A percentile compares a stretch with the other conserved stretches of the same genome.
Conservation (phyloP, 2,329 filamentous ascomycete genomes). For the Zymoseptoria tritici region DNA sequence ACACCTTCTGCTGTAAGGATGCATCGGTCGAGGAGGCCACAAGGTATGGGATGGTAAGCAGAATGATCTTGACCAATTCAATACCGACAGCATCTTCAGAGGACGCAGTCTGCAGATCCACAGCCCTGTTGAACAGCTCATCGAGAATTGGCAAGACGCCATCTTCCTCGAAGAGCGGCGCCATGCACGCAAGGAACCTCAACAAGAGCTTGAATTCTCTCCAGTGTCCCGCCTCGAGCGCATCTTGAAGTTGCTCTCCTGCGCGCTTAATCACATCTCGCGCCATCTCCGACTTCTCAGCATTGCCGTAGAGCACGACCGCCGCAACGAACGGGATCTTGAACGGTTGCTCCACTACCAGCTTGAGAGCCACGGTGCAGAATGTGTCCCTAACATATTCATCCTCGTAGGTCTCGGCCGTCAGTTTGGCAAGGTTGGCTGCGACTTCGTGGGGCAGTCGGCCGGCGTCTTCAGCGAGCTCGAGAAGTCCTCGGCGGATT, state of each 20-base stretch:
- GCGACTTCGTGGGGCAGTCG: slow-evolving; percentile 74
- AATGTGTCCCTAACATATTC: slow-evolving; percentile 68
- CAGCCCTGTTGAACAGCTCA: slow-evolving; percentile 85
- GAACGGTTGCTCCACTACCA: slow-evolving; percentile 86
- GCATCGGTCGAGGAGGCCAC: slow-evolving; percentile 62
- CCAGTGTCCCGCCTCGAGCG: slow-evolving; percentile 70
- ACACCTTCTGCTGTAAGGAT: slow-evolving; percentile 64
- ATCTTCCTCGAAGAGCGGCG: slow-evolving; percentile 70
- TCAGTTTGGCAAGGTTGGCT: slow-evolving; percentile 62
- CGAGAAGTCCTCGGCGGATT: slow-evolving; percentile 69
- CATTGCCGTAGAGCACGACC: slow-evolving; percentile 72
- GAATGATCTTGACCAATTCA: slow-evolving; percentile 92
- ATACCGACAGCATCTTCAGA: slow-evolving; percentile 75
- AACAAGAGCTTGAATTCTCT: slow-evolving; percentile 83
- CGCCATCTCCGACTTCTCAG: slow-evolving; percentile 66
- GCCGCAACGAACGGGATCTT: slow-evolving; percentile 95
- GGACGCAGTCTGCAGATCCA: slow-evolving; percentile 84
- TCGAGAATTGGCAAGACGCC: slow-evolving; percentile 80
- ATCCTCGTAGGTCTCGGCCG: slow-evolving; percentile 81
- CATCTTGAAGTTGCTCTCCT: slow-evolving; percentile 55
- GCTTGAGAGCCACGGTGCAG: slow-evolving; percentile 63
- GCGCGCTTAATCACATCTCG: slow-evolving; percentile 61
- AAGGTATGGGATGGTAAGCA: slow-evolving; percentile 86
- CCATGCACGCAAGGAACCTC: slow-evolving; percentile 81
- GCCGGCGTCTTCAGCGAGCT: slow-evolving; percentile 73